Base-by-base conservation (phyloP, 129 eudicot species). In the Artemisia tridentata region DNA sequence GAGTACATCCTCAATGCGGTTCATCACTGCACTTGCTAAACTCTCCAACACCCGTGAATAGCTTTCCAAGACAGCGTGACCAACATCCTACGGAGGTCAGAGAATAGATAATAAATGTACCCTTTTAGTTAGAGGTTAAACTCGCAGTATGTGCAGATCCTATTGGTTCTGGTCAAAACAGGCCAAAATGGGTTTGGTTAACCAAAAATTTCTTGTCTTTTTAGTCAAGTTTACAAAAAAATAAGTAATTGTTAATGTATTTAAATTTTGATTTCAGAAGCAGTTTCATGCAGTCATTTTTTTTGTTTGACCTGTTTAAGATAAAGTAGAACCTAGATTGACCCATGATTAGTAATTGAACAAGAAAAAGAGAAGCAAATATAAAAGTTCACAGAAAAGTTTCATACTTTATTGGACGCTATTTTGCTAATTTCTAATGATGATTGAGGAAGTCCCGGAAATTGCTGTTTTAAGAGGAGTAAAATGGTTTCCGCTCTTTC, bases 371-470 rank as follows among this genome's bases (percentile, higher is more conserved):
- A 11, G 17, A 59, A 20, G 9, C 45, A 14, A 67, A 4, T 17
- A 48, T 25, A 19, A 27, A 20, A 47, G 55, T 5, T 10, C 29
- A 49, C 31, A 9, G 6, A 41, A 20, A 12, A 45, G 29, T 54
- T 18, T 16, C 81, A 12, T 64, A 71, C 68, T 20, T 55, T 54
- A 52, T 88, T 86, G 48, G 62, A 79, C 63, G 88, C 84, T 27
- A 91, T 86, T 68, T 88, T 91, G 81, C 88, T 80, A 52, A 91
- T 88, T 78, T 91, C 96, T 5, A 88, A 82, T 0, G 93, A 73
- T 5, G 97, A 91, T 75, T 91, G 97, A 70, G 97, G 90, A 49
- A 86, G 79, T 23, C 92, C 97, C 0, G 97, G 92, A 62, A 88
- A 91, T 3, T 76, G 85, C 6, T 85, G 96, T 82, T 91, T 91